These are phyloP conservation scores for Kurtzmaniella quercitrusa DNA, from an alignment of 1,139 yeast species.

Conservation along the genomic window DNA sequence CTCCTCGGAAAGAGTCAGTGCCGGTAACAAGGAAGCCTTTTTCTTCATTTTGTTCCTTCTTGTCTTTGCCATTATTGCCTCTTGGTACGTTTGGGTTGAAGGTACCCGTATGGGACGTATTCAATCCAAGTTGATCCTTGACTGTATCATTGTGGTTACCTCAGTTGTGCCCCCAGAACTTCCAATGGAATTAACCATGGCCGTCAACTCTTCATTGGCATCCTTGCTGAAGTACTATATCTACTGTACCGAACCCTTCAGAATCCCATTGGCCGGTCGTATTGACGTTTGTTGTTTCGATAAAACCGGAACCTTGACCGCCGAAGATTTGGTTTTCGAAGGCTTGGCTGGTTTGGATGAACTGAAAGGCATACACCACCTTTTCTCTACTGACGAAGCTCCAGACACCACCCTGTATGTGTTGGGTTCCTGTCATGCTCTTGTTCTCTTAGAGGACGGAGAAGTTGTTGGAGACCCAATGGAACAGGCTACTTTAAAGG, in stretches of 20 bases:
- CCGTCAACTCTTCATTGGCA: constrained; percentile 87
- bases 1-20: constrained; percentile 94
- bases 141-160: constrained; percentile 91
- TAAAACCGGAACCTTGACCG: constrained; percentile 97
- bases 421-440: constrained; percentile 94
- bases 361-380: constrained; percentile 45
- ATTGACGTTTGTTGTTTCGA: constrained; percentile 98
- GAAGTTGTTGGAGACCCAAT: constrained; percentile 98
- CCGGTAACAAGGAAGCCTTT: constrained; percentile 92
- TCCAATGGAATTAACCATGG: constrained; percentile 99
- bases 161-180: constrained; percentile 99
- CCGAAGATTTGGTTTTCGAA: constrained; percentile 93
- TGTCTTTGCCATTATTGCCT: constrained; percentile 89
- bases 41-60: constrained; percentile 86
- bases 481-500: constrained; percentile 94
- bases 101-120: constrained; percentile 95
- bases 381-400: constrained; percentile 51
- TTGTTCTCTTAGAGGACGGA: constrained; percentile 90
- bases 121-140: constrained; percentile 87
- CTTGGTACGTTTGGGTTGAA: constrained; percentile 98
- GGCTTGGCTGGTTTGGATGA: constrained; percentile 83
- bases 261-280: constrained; percentile 97
- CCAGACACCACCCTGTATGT: constrained; percentile 70
- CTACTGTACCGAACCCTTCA: constrained; percentile 97
- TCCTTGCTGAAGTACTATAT: constrained; percentile 84